phyloP scores from a whole-genome alignment of 2,329 filamentous ascomycete species.

The Xylaria sp. region DNA sequence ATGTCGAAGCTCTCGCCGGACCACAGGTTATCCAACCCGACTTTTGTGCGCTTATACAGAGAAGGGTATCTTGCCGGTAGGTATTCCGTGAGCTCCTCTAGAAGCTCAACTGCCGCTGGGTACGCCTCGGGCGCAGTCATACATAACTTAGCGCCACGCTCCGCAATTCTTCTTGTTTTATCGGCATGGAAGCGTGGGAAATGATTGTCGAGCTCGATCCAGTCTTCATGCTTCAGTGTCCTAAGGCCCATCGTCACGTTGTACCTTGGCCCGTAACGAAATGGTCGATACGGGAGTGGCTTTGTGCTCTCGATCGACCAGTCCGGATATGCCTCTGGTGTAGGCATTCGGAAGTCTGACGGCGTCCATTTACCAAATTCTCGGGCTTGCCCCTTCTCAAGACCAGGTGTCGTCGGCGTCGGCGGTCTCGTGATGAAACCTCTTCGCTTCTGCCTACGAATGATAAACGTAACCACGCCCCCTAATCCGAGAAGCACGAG shows the following conservation, averaged over 20 bases:
- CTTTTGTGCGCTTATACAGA: slow-evolving; percentile 71
- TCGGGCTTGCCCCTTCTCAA: slow-evolving; percentile 45
- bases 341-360: slow-evolving; percentile 46
- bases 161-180: slow-evolving; percentile 74
- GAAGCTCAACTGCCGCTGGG: slow-evolving; percentile 77
- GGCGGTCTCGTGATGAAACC: slow-evolving; percentile 35
- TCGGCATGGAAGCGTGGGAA: slow-evolving; percentile 77
- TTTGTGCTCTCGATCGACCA: slow-evolving; percentile 77
- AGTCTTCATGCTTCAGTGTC: slow-evolving; percentile 75
- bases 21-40: slow-evolving; percentile 75
- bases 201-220: slow-evolving; percentile 88
- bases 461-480: slow-evolving; percentile 34
- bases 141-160: slow-evolving; percentile 75
- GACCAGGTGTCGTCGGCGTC: slow-evolving; percentile 42
- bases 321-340: slow-evolving; percentile 66
- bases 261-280: slow-evolving; percentile 81
- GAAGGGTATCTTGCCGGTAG: slow-evolving; percentile 79
- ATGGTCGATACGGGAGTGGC: slow-evolving; percentile 81
- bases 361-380: slow-evolving; percentile 47
- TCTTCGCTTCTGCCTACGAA: slow-evolving; percentile 35
- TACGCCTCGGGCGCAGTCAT: slow-evolving; percentile 75
- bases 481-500: slow-evolving; percentile 39
- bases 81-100: slow-evolving; percentile 78
- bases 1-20: slow-evolving; percentile 80
- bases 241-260: slow-evolving; percentile 81